These are phyloP conservation scores for Nelumbo lutea DNA, from an alignment of 164 flowering plant genomes.

Conservation along the genomic window DNA sequence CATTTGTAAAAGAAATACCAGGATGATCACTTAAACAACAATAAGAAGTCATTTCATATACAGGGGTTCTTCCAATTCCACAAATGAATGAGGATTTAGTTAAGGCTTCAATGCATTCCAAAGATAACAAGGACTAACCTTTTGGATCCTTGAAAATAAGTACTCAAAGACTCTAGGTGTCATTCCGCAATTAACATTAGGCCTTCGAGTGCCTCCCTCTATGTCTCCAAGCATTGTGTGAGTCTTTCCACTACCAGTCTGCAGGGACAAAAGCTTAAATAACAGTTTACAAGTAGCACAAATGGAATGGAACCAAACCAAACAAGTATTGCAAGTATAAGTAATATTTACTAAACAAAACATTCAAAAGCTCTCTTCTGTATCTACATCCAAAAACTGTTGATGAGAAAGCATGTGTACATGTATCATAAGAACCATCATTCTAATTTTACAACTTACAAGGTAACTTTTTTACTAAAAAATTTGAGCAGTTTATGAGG, in stretches of 20 bases:
- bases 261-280: neutral
- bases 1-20: neutral
- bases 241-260: slow-evolving; percentile 99
- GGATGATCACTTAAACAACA: neutral
- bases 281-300: neutral
- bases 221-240: slow-evolving; percentile 99
- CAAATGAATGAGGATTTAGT: neutral
- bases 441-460: neutral
- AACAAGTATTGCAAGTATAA: neutral
- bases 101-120: neutral
- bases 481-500: neutral
- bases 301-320: neutral
- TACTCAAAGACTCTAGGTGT: slow-evolving; percentile 93
- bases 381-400: too few relatives aligned
- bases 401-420: too few relatives aligned
- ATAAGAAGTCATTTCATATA: neutral
- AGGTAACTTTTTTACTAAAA: too few relatives aligned
- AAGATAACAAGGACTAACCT: slow-evolving; percentile 38
- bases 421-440: neutral
- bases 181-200: slow-evolving; percentile 95
- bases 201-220: slow-evolving; percentile 85
- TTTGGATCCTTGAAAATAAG: slow-evolving; percentile 85
- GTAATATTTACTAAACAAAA: neutral
- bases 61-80: neutral
- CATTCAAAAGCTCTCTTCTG: too few relatives aligned